Percentiles rank a stretch among this genome's conserved stretches.
Conservation (phyloP, 2,329 filamentous ascomycete genomes). For the Talaromyces sp. region DNA sequence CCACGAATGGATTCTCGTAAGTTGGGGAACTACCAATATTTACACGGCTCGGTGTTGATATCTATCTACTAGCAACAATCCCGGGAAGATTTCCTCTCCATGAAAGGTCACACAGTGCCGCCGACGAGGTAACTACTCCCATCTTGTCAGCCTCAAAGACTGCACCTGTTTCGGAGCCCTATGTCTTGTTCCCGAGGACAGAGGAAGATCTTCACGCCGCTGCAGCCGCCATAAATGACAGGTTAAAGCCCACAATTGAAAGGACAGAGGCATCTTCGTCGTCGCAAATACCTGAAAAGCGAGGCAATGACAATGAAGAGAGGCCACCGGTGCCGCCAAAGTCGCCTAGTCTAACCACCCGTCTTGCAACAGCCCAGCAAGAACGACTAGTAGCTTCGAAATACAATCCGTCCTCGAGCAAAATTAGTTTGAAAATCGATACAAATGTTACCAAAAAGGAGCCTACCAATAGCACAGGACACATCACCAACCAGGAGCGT, state of each 20-base stretch:
- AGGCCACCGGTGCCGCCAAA: slow-evolving; percentile 23
- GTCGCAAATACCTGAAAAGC: not conserved
- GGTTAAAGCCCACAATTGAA: not conserved
- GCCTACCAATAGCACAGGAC: not conserved
- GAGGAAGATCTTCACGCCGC: not conserved
- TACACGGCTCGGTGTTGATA: not conserved
- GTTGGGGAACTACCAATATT: slow-evolving; percentile 4
- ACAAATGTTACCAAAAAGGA: not conserved
- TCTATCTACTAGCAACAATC: slow-evolving; percentile 21
- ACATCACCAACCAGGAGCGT: not conserved
- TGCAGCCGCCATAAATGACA: not conserved
- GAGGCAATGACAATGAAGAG: slow-evolving; percentile 6
- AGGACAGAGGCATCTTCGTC: not conserved
- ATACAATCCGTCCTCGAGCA: not conserved
- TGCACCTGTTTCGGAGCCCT: slow-evolving; percentile 12
- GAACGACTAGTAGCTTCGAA: slow-evolving; percentile 2
- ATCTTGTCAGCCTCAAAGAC: slow-evolving; percentile 10
- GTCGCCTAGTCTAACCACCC: slow-evolving; percentile 17
- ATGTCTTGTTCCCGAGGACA: slow-evolving; percentile 7
- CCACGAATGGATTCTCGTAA: slow-evolving; percentile 22
- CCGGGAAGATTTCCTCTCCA: slow-evolving; percentile 21
- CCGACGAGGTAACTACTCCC: slow-evolving; percentile 12
- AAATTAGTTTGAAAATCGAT: not conserved
- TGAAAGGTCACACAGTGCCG: slow-evolving; percentile 23
- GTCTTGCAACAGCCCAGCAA: slow-evolving; percentile 8